Percentiles rank a stretch among this genome's conserved stretches.
These are phyloP conservation scores for Globisporangium ultimum DNA, from an alignment of 352 stramenopile genomes.

Conservation along the genomic window DNA sequence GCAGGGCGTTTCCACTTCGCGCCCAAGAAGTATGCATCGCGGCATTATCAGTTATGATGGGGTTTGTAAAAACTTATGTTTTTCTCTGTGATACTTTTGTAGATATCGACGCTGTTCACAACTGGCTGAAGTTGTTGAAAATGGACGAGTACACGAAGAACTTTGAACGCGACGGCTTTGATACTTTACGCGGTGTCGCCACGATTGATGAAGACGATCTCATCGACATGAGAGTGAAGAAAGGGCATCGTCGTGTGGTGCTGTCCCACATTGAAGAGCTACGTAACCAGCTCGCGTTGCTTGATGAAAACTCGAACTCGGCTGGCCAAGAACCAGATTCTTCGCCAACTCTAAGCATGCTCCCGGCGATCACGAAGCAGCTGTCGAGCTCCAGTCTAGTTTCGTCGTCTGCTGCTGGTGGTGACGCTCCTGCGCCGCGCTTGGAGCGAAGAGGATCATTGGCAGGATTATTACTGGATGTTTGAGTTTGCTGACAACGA, in stretches of 20 bases:
- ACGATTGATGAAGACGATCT: conserved; percentile 87
- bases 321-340: conserved; percentile 64
- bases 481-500: conserved; percentile 3
- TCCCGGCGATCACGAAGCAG: conserved; percentile 54
- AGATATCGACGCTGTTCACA: conserved; percentile 81
- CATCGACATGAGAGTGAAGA: conserved; percentile 88
- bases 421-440: conserved; percentile 24
- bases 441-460: conserved; percentile 51
- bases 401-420: conserved; percentile 16
- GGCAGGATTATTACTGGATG: conserved; percentile 17
- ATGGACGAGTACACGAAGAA: conserved; percentile 87
- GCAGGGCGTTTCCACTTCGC: conserved; percentile 21
- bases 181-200: conserved; percentile 78
- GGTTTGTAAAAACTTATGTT: background rate
- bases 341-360: conserved; percentile 76
- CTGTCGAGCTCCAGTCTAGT: conserved; percentile 34
- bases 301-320: conserved; percentile 59
- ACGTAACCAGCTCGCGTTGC: conserved; percentile 50
- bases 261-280: conserved; percentile 85
- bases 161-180: conserved; percentile 88
- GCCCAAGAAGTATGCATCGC: conserved; percentile 41
- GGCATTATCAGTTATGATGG: no score
- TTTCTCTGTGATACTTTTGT: background rate
- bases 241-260: conserved; percentile 81
- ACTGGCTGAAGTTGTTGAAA: conserved; percentile 85